These are phyloP conservation scores for Hippophae tibetana DNA, from an alignment of 306 rosid species.

Conservation along the genomic window DNA sequence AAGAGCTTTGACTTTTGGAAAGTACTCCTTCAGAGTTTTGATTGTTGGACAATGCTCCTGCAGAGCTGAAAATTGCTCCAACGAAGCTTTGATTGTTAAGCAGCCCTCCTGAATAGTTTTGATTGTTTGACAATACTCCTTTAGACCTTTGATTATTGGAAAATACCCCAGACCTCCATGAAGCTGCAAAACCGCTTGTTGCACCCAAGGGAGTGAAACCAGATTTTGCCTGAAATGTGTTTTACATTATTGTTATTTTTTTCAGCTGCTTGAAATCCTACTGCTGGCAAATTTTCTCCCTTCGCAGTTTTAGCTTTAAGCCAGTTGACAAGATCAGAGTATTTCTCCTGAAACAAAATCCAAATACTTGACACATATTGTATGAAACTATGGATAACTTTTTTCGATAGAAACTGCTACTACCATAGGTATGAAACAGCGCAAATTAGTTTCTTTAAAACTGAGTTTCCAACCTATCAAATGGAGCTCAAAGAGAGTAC, in stretches of 20 bases:
- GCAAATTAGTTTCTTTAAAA: neutral
- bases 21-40: slow-evolving; percentile 16
- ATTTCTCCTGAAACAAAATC: slow-evolving; percentile 59
- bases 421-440: neutral
- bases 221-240: slow-evolving; percentile 38
- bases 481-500: neutral
- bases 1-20: slow-evolving; percentile 12
- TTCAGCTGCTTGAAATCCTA: slow-evolving; percentile 29
- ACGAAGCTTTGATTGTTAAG: slow-evolving; percentile 23
- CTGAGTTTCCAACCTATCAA: neutral
- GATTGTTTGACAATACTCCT: too few relatives aligned
- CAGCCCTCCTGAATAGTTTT: slow-evolving; percentile 22
- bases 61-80: slow-evolving; percentile 8
- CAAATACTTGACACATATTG: slow-evolving; percentile 4
- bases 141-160: too few relatives aligned
- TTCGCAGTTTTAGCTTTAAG: slow-evolving; percentile 62
- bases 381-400: neutral
- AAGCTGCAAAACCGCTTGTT: slow-evolving; percentile 22
- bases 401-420: neutral
- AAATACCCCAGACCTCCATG: slow-evolving; percentile 31
- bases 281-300: slow-evolving; percentile 36
- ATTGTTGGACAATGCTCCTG: neutral
- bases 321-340: slow-evolving; percentile 86
- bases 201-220: slow-evolving; percentile 33
- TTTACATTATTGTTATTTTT: slow-evolving; percentile 32